Evolutionary conservation across 345 rosid genomes (phyloP).

Genomic region (Limnanthes douglasii): DNA sequence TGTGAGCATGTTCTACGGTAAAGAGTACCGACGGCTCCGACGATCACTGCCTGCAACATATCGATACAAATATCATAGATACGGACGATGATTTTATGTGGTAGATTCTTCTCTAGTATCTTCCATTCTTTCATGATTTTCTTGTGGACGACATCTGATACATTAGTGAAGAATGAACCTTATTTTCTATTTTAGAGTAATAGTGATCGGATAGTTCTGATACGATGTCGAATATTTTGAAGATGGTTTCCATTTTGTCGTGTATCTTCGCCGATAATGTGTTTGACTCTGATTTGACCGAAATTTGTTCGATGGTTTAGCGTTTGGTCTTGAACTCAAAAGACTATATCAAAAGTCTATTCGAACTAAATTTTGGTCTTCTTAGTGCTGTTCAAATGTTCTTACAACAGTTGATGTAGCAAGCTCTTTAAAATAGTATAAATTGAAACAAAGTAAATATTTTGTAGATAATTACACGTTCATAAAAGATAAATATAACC

Average conservation of each 20-base stretch:
- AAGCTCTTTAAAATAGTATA: no score
- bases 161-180: conserved; percentile 3
- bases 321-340: no score
- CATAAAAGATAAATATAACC: no score
- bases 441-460: no score
- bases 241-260: conserved; percentile 6
- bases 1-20: conserved; percentile 54
- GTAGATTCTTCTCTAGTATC: conserved; percentile 29
- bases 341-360: no score
- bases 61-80: conserved; percentile 36
- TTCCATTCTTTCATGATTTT: conserved; percentile 42
- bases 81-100: conserved; percentile 35
- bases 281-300: no score
- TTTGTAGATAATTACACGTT: no score
- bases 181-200: background rate
- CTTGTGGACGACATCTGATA: conserved; percentile 13
- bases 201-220: conserved; percentile 24
- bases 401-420: no score
- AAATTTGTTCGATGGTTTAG: no score
- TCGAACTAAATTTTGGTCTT: no score
- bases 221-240: conserved; percentile 25
- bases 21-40: conserved; percentile 40
- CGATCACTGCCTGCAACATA: conserved; percentile 30
- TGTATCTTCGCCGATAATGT: no score
- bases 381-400: no score